Conservation (phyloP, 805 yeast genomes). For the Suhomyces canberraensis region DNA sequence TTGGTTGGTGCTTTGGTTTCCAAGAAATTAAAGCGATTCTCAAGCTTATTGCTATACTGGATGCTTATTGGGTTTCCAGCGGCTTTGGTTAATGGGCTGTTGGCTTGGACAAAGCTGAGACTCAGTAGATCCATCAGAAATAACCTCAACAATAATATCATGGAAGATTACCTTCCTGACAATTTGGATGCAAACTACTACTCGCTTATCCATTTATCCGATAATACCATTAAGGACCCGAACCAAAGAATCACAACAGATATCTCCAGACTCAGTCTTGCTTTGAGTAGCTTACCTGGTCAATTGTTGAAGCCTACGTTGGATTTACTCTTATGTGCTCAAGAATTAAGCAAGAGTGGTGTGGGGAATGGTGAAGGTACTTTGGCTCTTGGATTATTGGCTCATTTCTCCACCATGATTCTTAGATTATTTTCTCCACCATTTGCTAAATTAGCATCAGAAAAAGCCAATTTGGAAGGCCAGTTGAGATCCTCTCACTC, state of each 20-base stretch:
- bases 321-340: slow-evolving; percentile 76
- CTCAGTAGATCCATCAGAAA: slow-evolving; percentile 58
- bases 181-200: slow-evolving; percentile 69
- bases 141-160: slow-evolving; percentile 60
- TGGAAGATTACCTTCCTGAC: slow-evolving; percentile 71
- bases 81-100: slow-evolving; percentile 68
- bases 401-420: slow-evolving; percentile 74
- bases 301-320: slow-evolving; percentile 80
- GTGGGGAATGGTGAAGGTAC: slow-evolving; percentile 78
- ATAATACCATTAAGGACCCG: slow-evolving; percentile 58
- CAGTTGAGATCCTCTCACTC: slow-evolving; percentile 81
- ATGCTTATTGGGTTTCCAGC: slow-evolving; percentile 85
- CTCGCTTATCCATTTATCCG: slow-evolving; percentile 61
- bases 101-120: slow-evolving; percentile 57
- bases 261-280: slow-evolving; percentile 66
- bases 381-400: slow-evolving; percentile 70
- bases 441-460: slow-evolving; percentile 75
- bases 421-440: slow-evolving; percentile 83
- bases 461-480: slow-evolving; percentile 78
- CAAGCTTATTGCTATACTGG: slow-evolving; percentile 68
- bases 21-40: slow-evolving; percentile 61
- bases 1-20: slow-evolving; percentile 79
- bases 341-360: slow-evolving; percentile 63
- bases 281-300: slow-evolving; percentile 73
- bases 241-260: slow-evolving; percentile 84